phyloP scores from a whole-genome alignment of 2,329 filamentous ascomycete genomes.

The Myriosclerotinia curreyana region DNA sequence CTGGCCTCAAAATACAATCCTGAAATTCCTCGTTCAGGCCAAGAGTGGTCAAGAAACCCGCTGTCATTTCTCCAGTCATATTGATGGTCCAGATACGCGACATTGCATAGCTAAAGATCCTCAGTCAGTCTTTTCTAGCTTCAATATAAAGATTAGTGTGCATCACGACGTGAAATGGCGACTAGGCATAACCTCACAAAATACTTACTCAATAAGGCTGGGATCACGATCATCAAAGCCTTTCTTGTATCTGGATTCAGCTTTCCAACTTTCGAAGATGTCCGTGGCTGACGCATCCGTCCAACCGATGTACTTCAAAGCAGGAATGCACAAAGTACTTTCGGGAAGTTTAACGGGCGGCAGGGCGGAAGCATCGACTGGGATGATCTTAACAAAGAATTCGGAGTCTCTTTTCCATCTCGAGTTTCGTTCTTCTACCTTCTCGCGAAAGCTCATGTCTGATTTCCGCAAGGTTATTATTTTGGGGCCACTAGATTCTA shows the following conservation, averaged over 20 bases:
- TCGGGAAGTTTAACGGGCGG: neutral
- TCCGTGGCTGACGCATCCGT: neutral
- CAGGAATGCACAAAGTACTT: neutral
- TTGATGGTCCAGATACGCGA: neutral
- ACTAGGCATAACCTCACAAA: neutral
- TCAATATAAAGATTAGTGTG: neutral
- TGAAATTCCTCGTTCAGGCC: neutral
- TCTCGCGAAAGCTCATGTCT: neutral
- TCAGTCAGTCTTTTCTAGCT: neutral
- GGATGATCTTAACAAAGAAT: neutral
- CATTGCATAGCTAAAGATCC: neutral
- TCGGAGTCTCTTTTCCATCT: neutral
- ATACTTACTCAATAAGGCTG: conserved; percentile 8
- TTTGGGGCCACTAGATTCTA: too few species aligned
- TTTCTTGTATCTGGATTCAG: neutral
- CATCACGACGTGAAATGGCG: neutral
- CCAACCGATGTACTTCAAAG: neutral
- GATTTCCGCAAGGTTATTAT: neutral
- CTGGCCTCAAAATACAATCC: neutral
- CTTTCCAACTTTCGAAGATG: neutral
- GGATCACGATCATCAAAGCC: neutral
- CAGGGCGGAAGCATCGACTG: neutral
- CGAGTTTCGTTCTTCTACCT: neutral
- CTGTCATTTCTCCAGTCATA: neutral
- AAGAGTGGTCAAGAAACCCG: neutral